phyloP scores from a whole-genome alignment of 805 yeast species.

The Saturnispora galanensis region DNA sequence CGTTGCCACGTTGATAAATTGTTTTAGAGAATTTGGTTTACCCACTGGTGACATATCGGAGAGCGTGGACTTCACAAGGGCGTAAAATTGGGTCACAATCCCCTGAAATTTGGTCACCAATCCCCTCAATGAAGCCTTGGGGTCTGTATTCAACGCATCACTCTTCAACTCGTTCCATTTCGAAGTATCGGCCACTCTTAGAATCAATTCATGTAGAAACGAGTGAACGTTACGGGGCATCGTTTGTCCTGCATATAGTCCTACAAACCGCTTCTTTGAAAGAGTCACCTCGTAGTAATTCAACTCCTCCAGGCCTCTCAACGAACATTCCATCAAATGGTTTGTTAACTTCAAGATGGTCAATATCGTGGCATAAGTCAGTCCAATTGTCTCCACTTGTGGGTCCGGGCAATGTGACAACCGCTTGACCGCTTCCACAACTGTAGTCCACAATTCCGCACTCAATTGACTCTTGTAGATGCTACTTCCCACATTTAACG shows the following conservation, averaged over 20 bases:
- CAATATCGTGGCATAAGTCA: slow-evolving; percentile 1
- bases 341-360: slow-evolving; percentile 12
- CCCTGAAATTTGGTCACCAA: background rate
- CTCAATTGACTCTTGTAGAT: too few relatives aligned
- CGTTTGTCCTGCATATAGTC: slow-evolving; percentile 32
- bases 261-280: slow-evolving; percentile 23
- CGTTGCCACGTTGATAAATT: slow-evolving; percentile 15
- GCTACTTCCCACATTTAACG: too few relatives aligned
- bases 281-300: slow-evolving; percentile 36
- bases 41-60: slow-evolving; percentile 2
- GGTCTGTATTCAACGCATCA: background rate
- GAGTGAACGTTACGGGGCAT: slow-evolving; percentile 22
- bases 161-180: slow-evolving; percentile 11
- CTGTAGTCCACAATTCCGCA: background rate
- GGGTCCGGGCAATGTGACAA: background rate
- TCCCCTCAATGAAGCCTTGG: background rate
- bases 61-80: slow-evolving; percentile 9
- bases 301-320: slow-evolving; percentile 35
- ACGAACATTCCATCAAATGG: slow-evolving; percentile 30
- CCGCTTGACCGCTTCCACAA: background rate
- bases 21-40: too few relatives aligned
- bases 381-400: background rate
- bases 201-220: background rate
- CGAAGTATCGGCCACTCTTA: slow-evolving; percentile 8
- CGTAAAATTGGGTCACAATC: slow-evolving; percentile 9